Base-by-base conservation (phyloP, 768 basidiomycete genomes). In the Tulasnella sp. region DNA sequence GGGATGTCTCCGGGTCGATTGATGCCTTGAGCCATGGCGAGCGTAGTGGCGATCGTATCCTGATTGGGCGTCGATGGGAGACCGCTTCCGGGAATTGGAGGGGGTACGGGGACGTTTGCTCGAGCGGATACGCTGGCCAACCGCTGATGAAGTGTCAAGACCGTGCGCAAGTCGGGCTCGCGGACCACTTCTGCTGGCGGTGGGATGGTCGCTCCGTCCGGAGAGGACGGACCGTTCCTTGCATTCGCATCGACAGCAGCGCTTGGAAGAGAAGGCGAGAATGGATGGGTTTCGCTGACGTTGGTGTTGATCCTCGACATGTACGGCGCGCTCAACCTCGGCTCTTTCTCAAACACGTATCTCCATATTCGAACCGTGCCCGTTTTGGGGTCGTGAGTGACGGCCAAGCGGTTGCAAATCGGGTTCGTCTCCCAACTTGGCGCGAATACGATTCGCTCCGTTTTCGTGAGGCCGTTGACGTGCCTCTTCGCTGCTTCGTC, bases 321-420 rank as follows among this genome's bases (percentile, higher is more conserved):
- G 54, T 58, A 58, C 22, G 54, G 54, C n/a, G 54, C 22, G 54
- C 54, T 58, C 54, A 58, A 9, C 54, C 54, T 38, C 4, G 69
- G 54, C 29, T 58, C 54, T 67, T 39, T 76, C 64, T 76, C 58
- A 8, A 25, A 77, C 34, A 71, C 74, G 72, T 52, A 76, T 71
- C 72, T 49, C 72, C 42, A 77, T 67, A 75, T 58, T 49, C 76
- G 76, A 64, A 77, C 22, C 22, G 9, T 45, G 12, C 37, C 52
- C 34, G n/a, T 36, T 29, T 39, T 38, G 39, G 52, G 76, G 69
- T 78, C 78, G 67, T 70, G 76, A n/a, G 29, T 31, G 14, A 72
- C 70, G 67, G 79, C 76, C 25, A 69, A 64, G 31, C 14, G 69
- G 77, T 76, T 78, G n/a, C 72, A 72, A 74, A 67, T 45, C 25